These are phyloP conservation scores for Hyphopichia homilentoma DNA, from an alignment of 805 yeast genomes.

Conservation along the genomic window DNA sequence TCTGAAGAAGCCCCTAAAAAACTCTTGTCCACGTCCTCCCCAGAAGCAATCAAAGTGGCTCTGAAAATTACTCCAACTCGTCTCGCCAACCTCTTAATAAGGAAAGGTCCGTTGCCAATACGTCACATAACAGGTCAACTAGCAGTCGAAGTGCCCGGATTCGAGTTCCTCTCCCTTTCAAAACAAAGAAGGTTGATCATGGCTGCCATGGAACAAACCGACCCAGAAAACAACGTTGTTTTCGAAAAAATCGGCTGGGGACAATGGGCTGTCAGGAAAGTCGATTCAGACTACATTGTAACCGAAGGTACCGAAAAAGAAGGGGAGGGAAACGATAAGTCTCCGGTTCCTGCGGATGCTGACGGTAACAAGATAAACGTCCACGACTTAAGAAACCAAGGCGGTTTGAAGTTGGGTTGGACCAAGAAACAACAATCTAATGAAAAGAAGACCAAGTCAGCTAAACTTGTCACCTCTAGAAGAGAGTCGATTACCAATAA, in stretches of 20 bases:
- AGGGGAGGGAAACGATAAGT: neutral
- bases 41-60: slow-evolving; percentile 86
- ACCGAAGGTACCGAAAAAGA: slow-evolving; percentile 40
- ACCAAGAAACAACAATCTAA: slow-evolving; percentile 25
- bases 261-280: slow-evolving; percentile 81
- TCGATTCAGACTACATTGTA: slow-evolving; percentile 41
- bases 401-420: slow-evolving; percentile 37
- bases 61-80: slow-evolving; percentile 77
- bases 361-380: slow-evolving; percentile 14
- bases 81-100: slow-evolving; percentile 60
- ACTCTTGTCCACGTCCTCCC: slow-evolving; percentile 70
- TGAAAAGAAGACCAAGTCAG: slow-evolving; percentile 1
- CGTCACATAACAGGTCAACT: slow-evolving; percentile 83
- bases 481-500: slow-evolving; percentile 52
- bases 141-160: slow-evolving; percentile 69
- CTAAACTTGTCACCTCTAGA: too few relatives aligned
- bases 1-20: slow-evolving; percentile 8
- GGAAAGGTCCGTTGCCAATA: slow-evolving; percentile 86
- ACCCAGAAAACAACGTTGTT: slow-evolving; percentile 53
- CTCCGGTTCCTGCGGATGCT: neutral
- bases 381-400: slow-evolving; percentile 30
- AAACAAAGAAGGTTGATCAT: slow-evolving; percentile 88
- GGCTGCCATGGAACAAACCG: slow-evolving; percentile 80
- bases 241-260: slow-evolving; percentile 98
- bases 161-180: slow-evolving; percentile 74